phyloP scores from a whole-genome alignment of 805 yeast species.

The Kazachstania taianensis region DNA sequence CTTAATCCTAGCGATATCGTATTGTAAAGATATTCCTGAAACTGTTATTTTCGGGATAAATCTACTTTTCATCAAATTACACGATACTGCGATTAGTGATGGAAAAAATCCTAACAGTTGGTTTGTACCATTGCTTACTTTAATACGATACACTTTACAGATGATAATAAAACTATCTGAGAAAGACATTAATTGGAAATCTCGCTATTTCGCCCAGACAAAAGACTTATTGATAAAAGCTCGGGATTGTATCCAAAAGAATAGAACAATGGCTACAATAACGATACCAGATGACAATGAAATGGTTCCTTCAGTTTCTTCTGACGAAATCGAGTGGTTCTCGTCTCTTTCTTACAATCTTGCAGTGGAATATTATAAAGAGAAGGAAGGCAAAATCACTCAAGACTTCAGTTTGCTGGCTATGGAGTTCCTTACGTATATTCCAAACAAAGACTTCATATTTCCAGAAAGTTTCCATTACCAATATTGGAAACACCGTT shows the following conservation, averaged over 20 bases:
- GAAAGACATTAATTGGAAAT: slow-evolving; percentile 5
- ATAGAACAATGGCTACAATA: slow-evolving; percentile 6
- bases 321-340: slow-evolving; percentile 35
- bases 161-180: slow-evolving; percentile 23
- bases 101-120: slow-evolving; percentile 5
- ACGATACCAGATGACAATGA: slow-evolving; percentile 10
- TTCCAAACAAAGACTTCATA: slow-evolving; percentile 14
- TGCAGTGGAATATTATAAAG: slow-evolving; percentile 18
- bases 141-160: slow-evolving; percentile 27
- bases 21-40: slow-evolving; percentile 19
- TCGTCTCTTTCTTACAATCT: slow-evolving; percentile 29
- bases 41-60: slow-evolving; percentile 22
- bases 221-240: slow-evolving; percentile 7
- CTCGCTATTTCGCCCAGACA: no score
- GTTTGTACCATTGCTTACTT: slow-evolving; percentile 18
- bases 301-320: slow-evolving; percentile 26
- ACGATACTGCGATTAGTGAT: slow-evolving; percentile 4
- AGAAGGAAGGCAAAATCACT: slow-evolving; percentile 8
- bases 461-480: slow-evolving; percentile 19
- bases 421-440: slow-evolving; percentile 9
- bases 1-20: slow-evolving; percentile 28
- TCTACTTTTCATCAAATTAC: slow-evolving; percentile 20
- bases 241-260: slow-evolving; percentile 9
- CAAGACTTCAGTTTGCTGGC: slow-evolving; percentile 16
- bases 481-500: slow-evolving; percentile 20